Percentiles rank a stretch among this genome's conserved stretches.
phyloP scores from a whole-genome alignment of 495 filamentous ascomycete species.

The Thermothielavioides terrestris region DNA sequence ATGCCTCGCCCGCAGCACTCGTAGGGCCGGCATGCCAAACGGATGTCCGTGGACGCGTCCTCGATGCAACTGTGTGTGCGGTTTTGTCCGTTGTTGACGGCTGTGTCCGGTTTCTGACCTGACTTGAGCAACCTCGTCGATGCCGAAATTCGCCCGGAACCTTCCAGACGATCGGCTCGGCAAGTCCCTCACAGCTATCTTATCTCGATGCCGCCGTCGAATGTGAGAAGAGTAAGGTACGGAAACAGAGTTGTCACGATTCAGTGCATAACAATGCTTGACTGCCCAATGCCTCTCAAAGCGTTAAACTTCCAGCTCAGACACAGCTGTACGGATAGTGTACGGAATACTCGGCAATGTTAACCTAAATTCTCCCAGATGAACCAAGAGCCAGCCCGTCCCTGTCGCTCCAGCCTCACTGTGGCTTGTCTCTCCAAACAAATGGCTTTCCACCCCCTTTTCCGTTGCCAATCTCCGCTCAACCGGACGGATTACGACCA shows the following conservation, averaged over 20 bases:
- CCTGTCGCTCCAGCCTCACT: conserved; percentile 2
- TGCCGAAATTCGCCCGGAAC: neutral
- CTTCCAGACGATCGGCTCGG: neutral
- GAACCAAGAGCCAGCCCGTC: too few relatives aligned
- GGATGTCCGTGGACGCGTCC: neutral
- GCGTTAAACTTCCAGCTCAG: too few relatives aligned
- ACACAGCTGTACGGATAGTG: too few relatives aligned
- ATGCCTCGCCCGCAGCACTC: conserved; percentile 12
- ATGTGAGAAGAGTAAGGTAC: too few relatives aligned
- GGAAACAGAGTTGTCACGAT: too few relatives aligned
- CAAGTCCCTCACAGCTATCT: too few relatives aligned
- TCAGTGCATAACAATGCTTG: too few relatives aligned
- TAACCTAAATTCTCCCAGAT: neutral
- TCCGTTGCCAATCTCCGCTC: neutral
- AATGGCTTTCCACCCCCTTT: neutral
- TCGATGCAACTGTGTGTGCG: neutral
- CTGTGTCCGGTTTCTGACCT: too few relatives aligned
- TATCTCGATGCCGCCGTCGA: too few relatives aligned
- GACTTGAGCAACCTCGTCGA: too few relatives aligned
- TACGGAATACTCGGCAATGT: neutral
- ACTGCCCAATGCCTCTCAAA: too few relatives aligned
- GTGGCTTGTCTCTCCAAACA: conserved; percentile 4
- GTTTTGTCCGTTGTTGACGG: neutral
- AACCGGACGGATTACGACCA: too few relatives aligned
- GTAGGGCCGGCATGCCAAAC: conserved; percentile 19